Percentiles rank a stretch among this genome's conserved stretches.
Conservation (phyloP, 805 yeast species). For the Ogataea trehalophila region DNA sequence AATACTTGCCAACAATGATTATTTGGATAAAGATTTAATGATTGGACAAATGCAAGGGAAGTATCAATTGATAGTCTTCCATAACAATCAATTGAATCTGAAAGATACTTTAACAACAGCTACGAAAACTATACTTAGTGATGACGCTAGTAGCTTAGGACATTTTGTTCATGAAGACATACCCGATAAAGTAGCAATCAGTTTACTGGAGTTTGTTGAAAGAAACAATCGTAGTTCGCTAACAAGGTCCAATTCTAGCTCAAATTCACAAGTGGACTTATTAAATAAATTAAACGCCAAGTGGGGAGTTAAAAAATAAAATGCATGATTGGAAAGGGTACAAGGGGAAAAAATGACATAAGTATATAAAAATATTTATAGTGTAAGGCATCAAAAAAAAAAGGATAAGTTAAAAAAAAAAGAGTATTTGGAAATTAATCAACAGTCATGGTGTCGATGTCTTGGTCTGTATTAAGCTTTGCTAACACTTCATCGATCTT, state of each 20-base stretch:
- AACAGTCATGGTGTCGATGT: constrained; percentile 38
- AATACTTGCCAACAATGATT: constrained; percentile 83
- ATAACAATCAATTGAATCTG: constrained; percentile 20
- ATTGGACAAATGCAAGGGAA: constrained; percentile 99
- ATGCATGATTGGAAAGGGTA: neutral
- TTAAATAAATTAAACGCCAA: constrained; percentile 27
- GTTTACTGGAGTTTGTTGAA: constrained; percentile 45
- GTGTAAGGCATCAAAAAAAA: neutral
- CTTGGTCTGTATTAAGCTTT: constrained; percentile 40
- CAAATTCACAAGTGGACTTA: constrained; percentile 24
- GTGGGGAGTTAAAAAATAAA: constrained; percentile 29
- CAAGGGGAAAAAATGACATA: neutral
- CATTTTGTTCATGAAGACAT: constrained; percentile 95
- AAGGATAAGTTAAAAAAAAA: neutral
- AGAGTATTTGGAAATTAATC: constrained; percentile 25
- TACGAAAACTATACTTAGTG: constrained; percentile 15
- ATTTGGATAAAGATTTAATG: constrained; percentile 77
- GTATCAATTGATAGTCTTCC: constrained; percentile 82
- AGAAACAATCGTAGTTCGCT: constrained; percentile 40
- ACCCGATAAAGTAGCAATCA: constrained; percentile 61
- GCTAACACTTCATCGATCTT: constrained; percentile 79
- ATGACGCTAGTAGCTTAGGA: constrained; percentile 53
- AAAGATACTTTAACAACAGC: constrained; percentile 22
- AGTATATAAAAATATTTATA: neutral
- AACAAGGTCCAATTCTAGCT: constrained; percentile 18